A percentile compares a stretch with the other conserved stretches of the same genome.
Evolutionary conservation across 495 filamentous ascomycete species (phyloP).

Genomic region (Hyphodiscus hymeniophilus): DNA sequence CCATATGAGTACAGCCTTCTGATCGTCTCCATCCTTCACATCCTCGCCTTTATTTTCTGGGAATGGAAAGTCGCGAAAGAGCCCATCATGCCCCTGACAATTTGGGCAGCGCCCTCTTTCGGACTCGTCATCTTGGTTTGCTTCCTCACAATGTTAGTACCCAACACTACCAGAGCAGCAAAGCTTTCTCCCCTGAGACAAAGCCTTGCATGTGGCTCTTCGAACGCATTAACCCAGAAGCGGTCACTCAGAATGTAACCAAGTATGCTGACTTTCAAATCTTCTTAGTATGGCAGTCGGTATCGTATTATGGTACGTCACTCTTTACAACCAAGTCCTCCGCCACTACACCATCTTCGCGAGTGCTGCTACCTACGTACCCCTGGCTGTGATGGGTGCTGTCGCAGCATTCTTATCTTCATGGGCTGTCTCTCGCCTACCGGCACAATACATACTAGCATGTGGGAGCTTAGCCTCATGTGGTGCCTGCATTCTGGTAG

Average conservation of each 20-base stretch:
- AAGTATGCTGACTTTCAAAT: no score
- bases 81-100: conserved; percentile 41
- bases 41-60: conserved; percentile 36
- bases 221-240: no score
- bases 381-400: conserved; percentile 37
- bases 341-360: conserved; percentile 35
- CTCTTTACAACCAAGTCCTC: conserved; percentile 35
- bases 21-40: conserved; percentile 31
- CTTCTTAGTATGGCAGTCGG: no score
- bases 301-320: conserved; percentile 39
- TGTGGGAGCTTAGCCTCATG: conserved; percentile 30
- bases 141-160: conserved; percentile 46
- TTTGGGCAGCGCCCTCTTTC: conserved; percentile 40
- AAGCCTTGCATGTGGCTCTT: no score
- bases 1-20: conserved; percentile 39
- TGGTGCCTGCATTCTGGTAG: conserved; percentile 31
- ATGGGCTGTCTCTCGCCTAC: not conserved
- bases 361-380: conserved; percentile 38
- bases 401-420: conserved; percentile 30
- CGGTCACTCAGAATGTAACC: no score
- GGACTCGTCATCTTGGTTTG: conserved; percentile 36
- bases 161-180: no score
- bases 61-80: conserved; percentile 31
- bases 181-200: no score
- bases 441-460: not conserved